These are phyloP conservation scores for Globisporangium polare DNA, from an alignment of 352 stramenopile genomes.

Conservation along the genomic window DNA sequence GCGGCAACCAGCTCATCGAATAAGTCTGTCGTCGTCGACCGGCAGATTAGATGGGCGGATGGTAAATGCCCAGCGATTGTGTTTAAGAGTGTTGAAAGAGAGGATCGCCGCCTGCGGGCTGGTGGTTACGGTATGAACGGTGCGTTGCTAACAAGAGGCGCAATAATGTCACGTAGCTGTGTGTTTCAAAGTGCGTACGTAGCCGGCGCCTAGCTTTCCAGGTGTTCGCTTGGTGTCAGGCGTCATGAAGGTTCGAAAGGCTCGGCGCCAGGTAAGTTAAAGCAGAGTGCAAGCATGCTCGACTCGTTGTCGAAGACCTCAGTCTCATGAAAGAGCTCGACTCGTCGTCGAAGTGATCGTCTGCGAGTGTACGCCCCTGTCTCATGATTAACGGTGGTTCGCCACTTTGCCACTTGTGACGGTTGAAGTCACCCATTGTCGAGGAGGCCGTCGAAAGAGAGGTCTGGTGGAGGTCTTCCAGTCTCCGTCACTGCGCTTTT, in stretches of 20 bases:
- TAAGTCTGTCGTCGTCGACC: not conserved
- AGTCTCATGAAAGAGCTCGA: too few relatives aligned
- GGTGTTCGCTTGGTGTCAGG: not conserved
- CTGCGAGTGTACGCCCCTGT: too few relatives aligned
- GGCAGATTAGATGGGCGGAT: not conserved
- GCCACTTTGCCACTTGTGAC: too few relatives aligned
- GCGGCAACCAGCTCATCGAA: conserved; percentile 70
- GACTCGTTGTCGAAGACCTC: too few relatives aligned
- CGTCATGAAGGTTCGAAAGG: not conserved
- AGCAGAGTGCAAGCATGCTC: too few relatives aligned
- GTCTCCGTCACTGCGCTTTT: not conserved
- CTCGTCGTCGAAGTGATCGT: too few relatives aligned
- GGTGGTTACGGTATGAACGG: not conserved
- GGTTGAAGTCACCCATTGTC: not conserved
- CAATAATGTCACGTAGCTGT: conserved; percentile 14
- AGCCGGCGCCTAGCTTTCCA: not conserved
- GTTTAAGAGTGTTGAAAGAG: not conserved
- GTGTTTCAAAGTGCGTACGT: not conserved
- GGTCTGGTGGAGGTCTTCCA: not conserved
- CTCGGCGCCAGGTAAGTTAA: too few relatives aligned
- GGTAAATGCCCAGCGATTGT: not conserved
- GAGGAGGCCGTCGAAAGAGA: not conserved
- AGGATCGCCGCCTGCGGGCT: not conserved
- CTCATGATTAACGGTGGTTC: too few relatives aligned
- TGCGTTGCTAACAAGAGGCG: conserved; percentile 5